phyloP scores from a whole-genome alignment of 2,329 filamentous ascomycete species.

The Rhexocercosporidium sp. region DNA sequence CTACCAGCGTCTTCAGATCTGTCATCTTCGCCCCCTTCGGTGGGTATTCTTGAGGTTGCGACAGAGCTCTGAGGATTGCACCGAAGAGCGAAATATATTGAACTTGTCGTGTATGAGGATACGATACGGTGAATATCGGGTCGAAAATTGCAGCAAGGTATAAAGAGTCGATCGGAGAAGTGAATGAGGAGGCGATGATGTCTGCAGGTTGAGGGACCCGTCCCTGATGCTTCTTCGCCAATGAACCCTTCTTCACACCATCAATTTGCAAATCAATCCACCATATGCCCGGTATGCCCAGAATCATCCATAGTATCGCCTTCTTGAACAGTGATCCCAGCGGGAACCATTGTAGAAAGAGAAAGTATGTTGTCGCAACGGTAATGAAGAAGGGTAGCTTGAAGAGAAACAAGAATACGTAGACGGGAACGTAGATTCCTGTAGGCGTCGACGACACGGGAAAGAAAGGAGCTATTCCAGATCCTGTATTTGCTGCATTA shows the following conservation, averaged over 20 bases:
- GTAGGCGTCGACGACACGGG: slow-evolving; percentile 73
- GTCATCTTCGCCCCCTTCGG: slow-evolving; percentile 57
- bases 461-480: slow-evolving; percentile 95
- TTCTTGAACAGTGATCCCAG: slow-evolving; percentile 75
- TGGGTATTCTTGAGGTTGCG: slow-evolving; percentile 57
- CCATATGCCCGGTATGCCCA: slow-evolving; percentile 92
- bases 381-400: slow-evolving; percentile 79
- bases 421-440: slow-evolving; percentile 65
- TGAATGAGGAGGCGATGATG: slow-evolving; percentile 89
- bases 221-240: slow-evolving; percentile 73
- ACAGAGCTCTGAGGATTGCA: slow-evolving; percentile 76
- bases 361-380: slow-evolving; percentile 73
- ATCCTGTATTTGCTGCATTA: slow-evolving; percentile 62
- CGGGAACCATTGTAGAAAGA: slow-evolving; percentile 82
- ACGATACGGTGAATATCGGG: slow-evolving; percentile 88
- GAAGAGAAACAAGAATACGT: slow-evolving; percentile 76
- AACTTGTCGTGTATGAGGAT: slow-evolving; percentile 75
- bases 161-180: slow-evolving; percentile 88
- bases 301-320: slow-evolving; percentile 82
- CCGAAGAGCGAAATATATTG: slow-evolving; percentile 76
- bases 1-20: slow-evolving; percentile 66
- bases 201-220: slow-evolving; percentile 80
- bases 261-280: slow-evolving; percentile 99
- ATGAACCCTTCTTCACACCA: slow-evolving; percentile 88
- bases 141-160: slow-evolving; percentile 97